Conservation (phyloP, 2,329 filamentous ascomycete genomes). For the Stagonosporopsis chrysanthemi region DNA sequence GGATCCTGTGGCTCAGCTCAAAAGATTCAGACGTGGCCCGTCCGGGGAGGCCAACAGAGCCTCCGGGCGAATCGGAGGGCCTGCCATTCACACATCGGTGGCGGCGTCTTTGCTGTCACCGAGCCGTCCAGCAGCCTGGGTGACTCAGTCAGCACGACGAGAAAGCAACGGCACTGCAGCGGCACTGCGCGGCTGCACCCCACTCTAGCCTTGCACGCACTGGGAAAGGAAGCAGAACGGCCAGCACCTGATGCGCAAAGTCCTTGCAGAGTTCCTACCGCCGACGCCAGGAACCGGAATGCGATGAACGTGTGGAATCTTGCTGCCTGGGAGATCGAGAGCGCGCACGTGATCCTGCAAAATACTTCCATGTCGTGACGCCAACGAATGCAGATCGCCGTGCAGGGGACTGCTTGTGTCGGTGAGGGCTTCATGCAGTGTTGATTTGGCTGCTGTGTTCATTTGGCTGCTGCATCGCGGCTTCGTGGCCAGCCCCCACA, state of each 20-base stretch:
- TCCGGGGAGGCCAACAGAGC: slow-evolving; percentile 24
- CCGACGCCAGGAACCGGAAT: slow-evolving; percentile 4
- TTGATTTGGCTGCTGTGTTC: slow-evolving; percentile 7
- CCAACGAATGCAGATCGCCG: slow-evolving; percentile 10
- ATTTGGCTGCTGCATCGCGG: slow-evolving; percentile 14
- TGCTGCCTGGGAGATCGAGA: slow-evolving; percentile 14
- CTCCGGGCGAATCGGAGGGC: slow-evolving; percentile 29
- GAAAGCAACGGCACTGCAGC: slow-evolving; percentile 31
- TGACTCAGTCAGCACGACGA: slow-evolving; percentile 37
- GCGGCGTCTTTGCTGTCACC: slow-evolving; percentile 30
- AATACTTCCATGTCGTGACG: slow-evolving; percentile 9
- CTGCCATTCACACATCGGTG: slow-evolving; percentile 24
- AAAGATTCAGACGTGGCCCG: slow-evolving; percentile 22
- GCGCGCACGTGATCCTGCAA: slow-evolving; percentile 20
- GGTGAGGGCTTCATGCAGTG: slow-evolving; percentile 15
- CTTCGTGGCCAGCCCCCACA: slow-evolving; percentile 25
- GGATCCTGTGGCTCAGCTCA: slow-evolving; percentile 18
- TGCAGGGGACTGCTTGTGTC: slow-evolving; percentile 10
- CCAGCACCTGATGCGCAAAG: slow-evolving; percentile 29
- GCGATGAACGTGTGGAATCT: slow-evolving; percentile 13
- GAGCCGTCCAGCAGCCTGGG: slow-evolving; percentile 24
- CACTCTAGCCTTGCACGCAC: slow-evolving; percentile 21
- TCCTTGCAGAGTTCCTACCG: slow-evolving; percentile 23
- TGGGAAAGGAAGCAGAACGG: slow-evolving; percentile 20
- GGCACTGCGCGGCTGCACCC: slow-evolving; percentile 24